Evolutionary conservation across 805 yeast species (phyloP).

Genomic region (Millerago galiae): DNA sequence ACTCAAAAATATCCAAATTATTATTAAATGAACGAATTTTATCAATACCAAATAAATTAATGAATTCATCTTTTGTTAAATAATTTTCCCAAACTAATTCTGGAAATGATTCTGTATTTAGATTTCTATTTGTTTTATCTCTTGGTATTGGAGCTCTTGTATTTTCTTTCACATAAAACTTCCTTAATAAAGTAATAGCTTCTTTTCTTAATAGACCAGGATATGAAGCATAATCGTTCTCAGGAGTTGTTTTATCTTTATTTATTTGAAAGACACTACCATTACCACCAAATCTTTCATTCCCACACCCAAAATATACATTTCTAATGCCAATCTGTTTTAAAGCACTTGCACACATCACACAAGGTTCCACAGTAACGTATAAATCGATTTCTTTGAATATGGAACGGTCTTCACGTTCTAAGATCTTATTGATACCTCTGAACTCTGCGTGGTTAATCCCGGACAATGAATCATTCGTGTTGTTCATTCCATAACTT

Average conservation of each 20-base stretch:
- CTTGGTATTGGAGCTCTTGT: constrained; percentile 79
- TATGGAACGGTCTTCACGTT: constrained; percentile 26
- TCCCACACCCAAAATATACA: constrained; percentile 88
- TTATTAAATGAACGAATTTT: constrained; percentile 5
- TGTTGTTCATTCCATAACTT: constrained; percentile 77
- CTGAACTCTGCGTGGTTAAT: constrained; percentile 90
- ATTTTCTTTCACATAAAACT: constrained; percentile 82
- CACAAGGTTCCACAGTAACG: constrained; percentile 97
- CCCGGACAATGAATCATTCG: constrained; percentile 80
- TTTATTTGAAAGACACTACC: constrained; percentile 74
- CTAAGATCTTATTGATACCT: constrained; percentile 55
- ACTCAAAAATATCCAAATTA: constrained; percentile 14
- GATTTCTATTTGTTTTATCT: constrained; percentile 59
- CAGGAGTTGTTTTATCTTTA: constrained; percentile 30
- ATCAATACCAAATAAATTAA: constrained; percentile 31
- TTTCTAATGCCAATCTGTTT: constrained; percentile 68
- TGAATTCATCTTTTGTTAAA: constrained; percentile 45
- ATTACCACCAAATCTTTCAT: constrained; percentile 95
- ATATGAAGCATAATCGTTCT: constrained; percentile 40
- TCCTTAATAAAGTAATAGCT: constrained; percentile 73
- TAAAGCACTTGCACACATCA: constrained; percentile 94
- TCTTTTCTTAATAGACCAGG: constrained; percentile 82
- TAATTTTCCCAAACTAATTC: constrained; percentile 49
- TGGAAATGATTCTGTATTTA: constrained; percentile 54
- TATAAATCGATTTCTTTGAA: constrained; percentile 62